phyloP scores from a whole-genome alignment of 306 rosid genomes.

The cucumber (Cucumis sativus) region Cucumber_9930_V3 NC_026657.2:28012501-28013000 shows the following conservation, averaged over 20 bases:
- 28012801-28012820: background rate
- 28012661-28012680: background rate
- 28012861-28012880: background rate
- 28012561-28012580: conserved; percentile 72
- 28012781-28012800: background rate
- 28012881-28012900: conserved; percentile 25
- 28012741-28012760: background rate
- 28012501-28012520: conserved; percentile 27
- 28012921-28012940: conserved; percentile 97
- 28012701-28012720: background rate
- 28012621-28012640: conserved; percentile 70
- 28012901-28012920: conserved; percentile 99
- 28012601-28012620: conserved; percentile 74
- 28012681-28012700: background rate
- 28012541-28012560: conserved; percentile 96
- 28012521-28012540: conserved; percentile 83
- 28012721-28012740: background rate
- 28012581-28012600: conserved; percentile 91
- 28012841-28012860: background rate
- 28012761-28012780: background rate
- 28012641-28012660: conserved; percentile 71
- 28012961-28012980: conserved; percentile 84
- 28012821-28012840: background rate
- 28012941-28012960: conserved; percentile 97
- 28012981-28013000: conserved; percentile 94